Evolutionary conservation across 2,329 filamentous ascomycete species (phyloP).

Genomic region (Colletotrichum sp.): DNA sequence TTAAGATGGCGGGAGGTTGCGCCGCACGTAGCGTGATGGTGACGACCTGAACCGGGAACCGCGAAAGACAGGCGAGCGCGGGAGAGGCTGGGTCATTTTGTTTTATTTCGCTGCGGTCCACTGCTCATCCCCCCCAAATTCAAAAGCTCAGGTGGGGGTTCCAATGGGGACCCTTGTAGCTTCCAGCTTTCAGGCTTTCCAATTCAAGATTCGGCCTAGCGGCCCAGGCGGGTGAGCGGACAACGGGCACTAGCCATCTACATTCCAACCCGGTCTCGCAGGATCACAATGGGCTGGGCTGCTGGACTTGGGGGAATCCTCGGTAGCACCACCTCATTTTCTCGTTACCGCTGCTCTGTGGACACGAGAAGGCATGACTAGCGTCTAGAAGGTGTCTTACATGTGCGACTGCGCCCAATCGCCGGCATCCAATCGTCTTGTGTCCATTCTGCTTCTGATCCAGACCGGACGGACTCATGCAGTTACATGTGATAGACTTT

Average conservation of each 20-base stretch:
- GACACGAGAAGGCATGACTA: not conserved
- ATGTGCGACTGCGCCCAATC: not conserved
- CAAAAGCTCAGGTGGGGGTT: constrained; percentile 12
- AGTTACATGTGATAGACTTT: constrained; percentile 18
- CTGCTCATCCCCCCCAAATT: not conserved
- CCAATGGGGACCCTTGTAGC: constrained; percentile 4
- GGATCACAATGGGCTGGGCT: not conserved
- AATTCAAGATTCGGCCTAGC: not conserved
- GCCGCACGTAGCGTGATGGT: constrained; percentile 3
- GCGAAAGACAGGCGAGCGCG: not conserved
- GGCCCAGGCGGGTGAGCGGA: constrained; percentile 11
- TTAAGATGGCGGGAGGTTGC: constrained; percentile 6
- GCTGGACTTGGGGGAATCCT: not conserved
- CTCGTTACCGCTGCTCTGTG: not conserved
- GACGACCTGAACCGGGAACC: not conserved
- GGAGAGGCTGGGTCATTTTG: constrained; percentile 15
- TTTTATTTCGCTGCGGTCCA: constrained; percentile 3
- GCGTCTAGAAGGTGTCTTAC: constrained; percentile 4
- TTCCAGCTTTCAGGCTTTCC: not conserved
- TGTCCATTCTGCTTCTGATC: not conserved
- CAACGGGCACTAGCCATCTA: constrained; percentile 18
- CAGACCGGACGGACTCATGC: not conserved
- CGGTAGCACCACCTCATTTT: not conserved
- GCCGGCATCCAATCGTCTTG: constrained; percentile 9
- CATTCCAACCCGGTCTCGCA: not conserved